Evolutionary conservation across 495 filamentous ascomycete genomes (phyloP).

Genomic region (Penicillium psychrofluorescens): DNA sequence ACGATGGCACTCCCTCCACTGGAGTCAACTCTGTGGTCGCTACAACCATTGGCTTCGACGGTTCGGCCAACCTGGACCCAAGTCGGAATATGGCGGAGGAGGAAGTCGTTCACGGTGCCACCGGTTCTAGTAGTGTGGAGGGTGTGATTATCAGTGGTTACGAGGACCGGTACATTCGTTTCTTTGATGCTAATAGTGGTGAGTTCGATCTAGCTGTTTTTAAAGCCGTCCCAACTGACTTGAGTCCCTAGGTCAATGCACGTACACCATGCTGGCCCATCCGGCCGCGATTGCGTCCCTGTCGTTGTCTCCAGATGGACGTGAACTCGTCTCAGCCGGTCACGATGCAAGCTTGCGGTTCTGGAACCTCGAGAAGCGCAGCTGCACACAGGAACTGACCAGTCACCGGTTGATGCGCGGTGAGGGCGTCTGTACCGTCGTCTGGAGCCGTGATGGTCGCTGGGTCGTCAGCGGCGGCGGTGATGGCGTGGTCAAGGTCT

Average conservation of each 20-base stretch:
- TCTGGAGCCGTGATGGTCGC: constrained; percentile 88
- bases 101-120: constrained; percentile 69
- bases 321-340: constrained; percentile 90
- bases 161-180: constrained; percentile 89
- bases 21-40: constrained; percentile 90
- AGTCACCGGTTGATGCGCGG: constrained; percentile 86
- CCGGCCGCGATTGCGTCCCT: constrained; percentile 85
- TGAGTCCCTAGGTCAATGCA: constrained; percentile 76
- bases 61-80: constrained; percentile 56
- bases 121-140: constrained; percentile 79
- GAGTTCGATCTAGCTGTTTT: constrained; percentile 32
- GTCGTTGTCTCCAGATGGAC: constrained; percentile 82
- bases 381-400: constrained; percentile 89
- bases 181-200: constrained; percentile 99
- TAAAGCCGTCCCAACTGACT: constrained; percentile 21
- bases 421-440: constrained; percentile 86
- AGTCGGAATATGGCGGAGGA: constrained; percentile 55
- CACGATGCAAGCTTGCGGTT: constrained; percentile 93
- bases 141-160: constrained; percentile 92
- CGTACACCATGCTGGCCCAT: constrained; percentile 96
- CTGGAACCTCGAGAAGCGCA: constrained; percentile 94
- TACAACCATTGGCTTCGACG: constrained; percentile 71
- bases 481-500: constrained; percentile 97
- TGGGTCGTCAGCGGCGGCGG: constrained; percentile 93
- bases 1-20: constrained; percentile 75